Evolutionary conservation across 1,139 yeast genomes (phyloP), one percentile per base, ranked within the genome.

Genomic region (Hyphopichia khmerensis): DNA sequence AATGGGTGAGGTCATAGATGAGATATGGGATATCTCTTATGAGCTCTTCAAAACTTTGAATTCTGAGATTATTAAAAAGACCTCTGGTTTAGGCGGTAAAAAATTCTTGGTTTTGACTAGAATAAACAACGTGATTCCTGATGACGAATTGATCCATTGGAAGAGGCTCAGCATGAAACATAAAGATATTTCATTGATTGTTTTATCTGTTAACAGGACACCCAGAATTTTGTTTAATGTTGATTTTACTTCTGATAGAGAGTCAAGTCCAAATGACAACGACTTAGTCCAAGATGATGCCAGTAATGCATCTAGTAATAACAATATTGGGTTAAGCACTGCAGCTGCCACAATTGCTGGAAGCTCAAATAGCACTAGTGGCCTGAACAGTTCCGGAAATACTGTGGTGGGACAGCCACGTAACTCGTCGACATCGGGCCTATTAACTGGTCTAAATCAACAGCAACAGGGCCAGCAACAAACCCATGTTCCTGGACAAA

Each of bases 81-180:
- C 67, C 7, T 56, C 66, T 29, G 67, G 67, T 2, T 50, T 64
- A 24, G 67, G 72, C 13, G 87, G 86, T 0, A 80, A 78, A 60
- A 79, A 80, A 38, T 84, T 80, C 49, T 67, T 86, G 50, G 82
- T 86, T 1, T 64, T 86, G 41, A 84, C 93, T 0, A 72, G 95
- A 52, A 64, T 84, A 41, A 83, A 82, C 53, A 85, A 86, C 49
- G 77, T 84, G 43, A 78, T 86, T 35, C 89, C 91, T 0, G 95
- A 86, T 59, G 93, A 85, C 57, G 95, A 86, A 55, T 64, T 86
- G 42, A 72, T 84, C 40, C 88, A 84, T 55, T 84, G 93, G 91
- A 82, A 87, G 56, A 64, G 89, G 44, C 64, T 85, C 33, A 82
- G 89, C 27, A 55, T 69, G 42, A 78, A 77, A 47, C 75, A 79